These are phyloP conservation scores for Debaryomyces singareniensis DNA, from an alignment of 1,139 yeast species.

Conservation along the genomic window DNA sequence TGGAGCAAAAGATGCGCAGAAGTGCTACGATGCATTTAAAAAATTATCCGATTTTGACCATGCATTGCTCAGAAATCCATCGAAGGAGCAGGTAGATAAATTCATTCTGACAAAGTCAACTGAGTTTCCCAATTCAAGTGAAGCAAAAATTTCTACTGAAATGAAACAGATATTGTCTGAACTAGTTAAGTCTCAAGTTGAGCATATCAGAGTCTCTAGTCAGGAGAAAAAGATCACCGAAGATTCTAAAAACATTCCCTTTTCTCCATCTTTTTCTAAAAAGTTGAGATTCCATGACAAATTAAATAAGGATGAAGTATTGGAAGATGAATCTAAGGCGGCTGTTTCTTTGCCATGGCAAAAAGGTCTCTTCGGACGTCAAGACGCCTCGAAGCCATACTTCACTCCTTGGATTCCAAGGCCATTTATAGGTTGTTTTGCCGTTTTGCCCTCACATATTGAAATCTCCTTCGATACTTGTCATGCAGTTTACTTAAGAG, in stretches of 20 bases:
- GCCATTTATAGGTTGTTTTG: slow-evolving; percentile 88
- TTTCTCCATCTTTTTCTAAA: slow-evolving; percentile 52
- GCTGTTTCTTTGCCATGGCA: slow-evolving; percentile 67
- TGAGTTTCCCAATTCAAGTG: slow-evolving; percentile 28
- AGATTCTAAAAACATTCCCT: slow-evolving; percentile 29
- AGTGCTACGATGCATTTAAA: slow-evolving; percentile 26
- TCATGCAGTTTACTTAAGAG: slow-evolving; percentile 91
- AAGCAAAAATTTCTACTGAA: slow-evolving; percentile 35
- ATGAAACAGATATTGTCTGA: slow-evolving; percentile 53
- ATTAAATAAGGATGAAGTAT: slow-evolving; percentile 46
- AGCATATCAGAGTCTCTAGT: slow-evolving; percentile 39
- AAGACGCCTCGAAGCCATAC: slow-evolving; percentile 69
- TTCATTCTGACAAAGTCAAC: slow-evolving; percentile 31
- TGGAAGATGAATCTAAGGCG: slow-evolving; percentile 50
- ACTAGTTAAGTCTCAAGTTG: slow-evolving; percentile 45
- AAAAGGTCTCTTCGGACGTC: slow-evolving; percentile 68
- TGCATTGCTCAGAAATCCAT: slow-evolving; percentile 15
- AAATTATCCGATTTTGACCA: slow-evolving; percentile 23
- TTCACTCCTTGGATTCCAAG: slow-evolving; percentile 97
- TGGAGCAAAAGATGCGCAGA: slow-evolving; percentile 20
- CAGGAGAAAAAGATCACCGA: slow-evolving; percentile 21
- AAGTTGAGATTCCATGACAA: slow-evolving; percentile 42
- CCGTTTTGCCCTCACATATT: slow-evolving; percentile 84
- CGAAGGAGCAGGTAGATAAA: slow-evolving; percentile 13
- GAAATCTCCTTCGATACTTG: slow-evolving; percentile 88